Conservation (phyloP, 2,329 filamentous ascomycete species). For the Neurospora sp. region DNA sequence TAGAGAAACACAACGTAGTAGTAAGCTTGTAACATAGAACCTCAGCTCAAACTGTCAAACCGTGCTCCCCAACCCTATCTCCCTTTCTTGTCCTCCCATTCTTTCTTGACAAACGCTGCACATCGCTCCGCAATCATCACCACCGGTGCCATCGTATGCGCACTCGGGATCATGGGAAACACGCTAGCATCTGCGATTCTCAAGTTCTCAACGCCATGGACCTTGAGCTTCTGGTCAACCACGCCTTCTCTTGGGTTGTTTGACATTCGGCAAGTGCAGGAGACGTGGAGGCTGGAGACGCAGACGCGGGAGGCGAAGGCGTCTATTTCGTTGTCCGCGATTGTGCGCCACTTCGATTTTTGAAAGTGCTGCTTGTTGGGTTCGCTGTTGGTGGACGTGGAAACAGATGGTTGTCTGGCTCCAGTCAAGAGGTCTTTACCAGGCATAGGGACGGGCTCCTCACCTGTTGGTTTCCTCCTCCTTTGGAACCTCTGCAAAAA, state of each 20-base stretch:
- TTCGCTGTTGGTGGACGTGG: background rate
- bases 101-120: constrained; percentile 20
- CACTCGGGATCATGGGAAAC: constrained; percentile 20
- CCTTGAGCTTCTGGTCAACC: constrained; percentile 18
- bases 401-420: background rate
- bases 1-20: background rate
- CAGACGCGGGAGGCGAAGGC: constrained; percentile 14
- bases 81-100: constrained; percentile 4
- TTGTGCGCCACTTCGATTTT: constrained; percentile 15
- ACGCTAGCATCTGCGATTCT: constrained; percentile 22
- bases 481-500: background rate
- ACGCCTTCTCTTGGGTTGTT: constrained; percentile 10
- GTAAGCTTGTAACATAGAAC: background rate
- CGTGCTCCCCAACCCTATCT: background rate
- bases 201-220: constrained; percentile 16
- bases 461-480: background rate
- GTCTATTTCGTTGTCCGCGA: constrained; percentile 23
- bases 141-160: constrained; percentile 21
- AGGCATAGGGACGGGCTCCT: background rate
- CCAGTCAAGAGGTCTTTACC: background rate
- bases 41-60: background rate
- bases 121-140: constrained; percentile 24
- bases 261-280: constrained; percentile 31
- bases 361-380: background rate
- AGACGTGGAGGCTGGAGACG: constrained; percentile 24